phyloP scores from a whole-genome alignment of 2,329 filamentous ascomycete species.

The Fusarium pseudocircinatum region DNA sequence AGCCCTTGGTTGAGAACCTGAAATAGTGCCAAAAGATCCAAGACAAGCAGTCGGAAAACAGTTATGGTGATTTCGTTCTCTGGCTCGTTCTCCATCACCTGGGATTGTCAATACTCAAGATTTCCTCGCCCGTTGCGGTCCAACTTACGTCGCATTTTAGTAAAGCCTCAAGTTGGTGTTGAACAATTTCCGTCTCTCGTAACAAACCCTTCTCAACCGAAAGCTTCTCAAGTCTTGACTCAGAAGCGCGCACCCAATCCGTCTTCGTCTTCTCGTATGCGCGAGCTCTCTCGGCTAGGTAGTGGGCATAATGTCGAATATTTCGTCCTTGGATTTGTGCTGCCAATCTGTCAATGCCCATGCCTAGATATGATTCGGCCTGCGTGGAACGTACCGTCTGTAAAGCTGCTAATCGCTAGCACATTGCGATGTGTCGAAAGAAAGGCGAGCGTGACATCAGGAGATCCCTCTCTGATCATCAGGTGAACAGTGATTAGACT shows the following conservation, averaged over 20 bases:
- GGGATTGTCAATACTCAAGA: conserved; percentile 19
- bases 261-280: conserved; percentile 85
- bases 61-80: conserved; percentile 98
- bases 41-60: conserved; percentile 88
- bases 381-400: conserved; percentile 74
- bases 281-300: conserved; percentile 82
- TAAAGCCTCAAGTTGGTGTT: conserved; percentile 85
- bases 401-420: conserved; percentile 89
- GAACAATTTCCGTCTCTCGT: conserved; percentile 89
- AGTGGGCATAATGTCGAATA: conserved; percentile 90
- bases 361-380: not conserved
- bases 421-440: conserved; percentile 84
- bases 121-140: not conserved
- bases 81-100: conserved; percentile 87
- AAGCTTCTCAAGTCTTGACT: conserved; percentile 84
- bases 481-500: conserved; percentile 93
- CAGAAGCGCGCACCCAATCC: conserved; percentile 88
- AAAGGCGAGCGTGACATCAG: conserved; percentile 86
- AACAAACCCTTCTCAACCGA: conserved; percentile 91
- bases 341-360: conserved; percentile 50
- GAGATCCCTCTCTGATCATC: conserved; percentile 95
- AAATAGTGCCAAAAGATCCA: conserved; percentile 90
- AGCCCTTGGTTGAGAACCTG: conserved; percentile 96
- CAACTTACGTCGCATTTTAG: conserved; percentile 85
- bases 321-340: conserved; percentile 95